Evolutionary conservation across 2,329 filamentous ascomycete species (phyloP), one percentile per base, ranked within the genome.

Genomic region (Colletotrichum tanaceti): DNA sequence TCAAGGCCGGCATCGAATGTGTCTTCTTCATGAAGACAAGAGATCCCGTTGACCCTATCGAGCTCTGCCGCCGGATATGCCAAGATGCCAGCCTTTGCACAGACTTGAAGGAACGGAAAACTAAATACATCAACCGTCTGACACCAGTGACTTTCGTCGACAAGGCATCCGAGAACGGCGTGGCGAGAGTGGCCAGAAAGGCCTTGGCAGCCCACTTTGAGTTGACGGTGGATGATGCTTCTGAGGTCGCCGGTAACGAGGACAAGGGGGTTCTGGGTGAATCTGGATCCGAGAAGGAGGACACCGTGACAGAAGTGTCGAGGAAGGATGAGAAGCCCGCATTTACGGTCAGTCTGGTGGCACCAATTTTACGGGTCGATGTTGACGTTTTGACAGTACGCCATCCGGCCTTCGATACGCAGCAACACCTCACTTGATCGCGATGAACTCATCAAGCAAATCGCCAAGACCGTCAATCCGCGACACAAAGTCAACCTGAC

Each of bases 361-460:
- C 13, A 32, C 20, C 44, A 24, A 49, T 46, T 20, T 68, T 14
- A 43, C 18, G 44, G 2, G 16, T n/a, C 60, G 39, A 6, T 39
- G 20, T 54, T 22, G 32, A 32, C 32, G 32, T 14, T 16, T 22
- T 14, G 57, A 13, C 70, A 95, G 92, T 96, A 93, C 79, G 93
- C 92, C n/a, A 94, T 97, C 73, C 89, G 93, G 52, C 88, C 91
- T n/a, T 91, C 88, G 16, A 88, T 93, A 70, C 89, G 93, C 63
- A 93, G 92, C 74, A 90, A 94, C 79, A 90, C 84, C 72, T 84
- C 84, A 4, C 83, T 95, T 70, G 90, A 87, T 73, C 87, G 92
- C 67, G 87, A 90, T 71, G 83, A 82, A 20, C 84, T 95, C 57
- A 95, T 96, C 77, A 88, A 90, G 74, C 87, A 86, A 71, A 85